phyloP scores from a whole-genome alignment of 2,329 filamentous ascomycete species.

The Zelopaecilomyces penicillatus region DNA sequence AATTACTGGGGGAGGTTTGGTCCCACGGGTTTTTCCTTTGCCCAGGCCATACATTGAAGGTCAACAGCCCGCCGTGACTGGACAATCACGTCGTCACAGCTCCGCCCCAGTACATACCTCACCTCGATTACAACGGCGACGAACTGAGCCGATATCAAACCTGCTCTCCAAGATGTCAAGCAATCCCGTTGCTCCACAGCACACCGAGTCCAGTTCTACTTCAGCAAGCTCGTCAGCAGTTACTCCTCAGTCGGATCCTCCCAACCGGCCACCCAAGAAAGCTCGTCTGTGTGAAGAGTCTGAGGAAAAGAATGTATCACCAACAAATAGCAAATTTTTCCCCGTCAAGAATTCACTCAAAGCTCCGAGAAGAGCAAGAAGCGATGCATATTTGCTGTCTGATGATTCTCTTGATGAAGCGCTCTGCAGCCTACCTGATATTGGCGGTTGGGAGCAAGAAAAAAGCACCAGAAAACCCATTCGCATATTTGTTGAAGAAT shows the following conservation, averaged over 20 bases:
- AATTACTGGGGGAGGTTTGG: slow-evolving; percentile 40
- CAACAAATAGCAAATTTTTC: slow-evolving; percentile 49
- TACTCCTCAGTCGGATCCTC: slow-evolving; percentile 14
- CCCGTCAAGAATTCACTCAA: slow-evolving; percentile 20
- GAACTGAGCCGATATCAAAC: slow-evolving; percentile 43
- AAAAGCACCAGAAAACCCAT: slow-evolving; percentile 29
- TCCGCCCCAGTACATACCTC: slow-evolving; percentile 21
- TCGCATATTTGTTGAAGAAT: slow-evolving; percentile 30
- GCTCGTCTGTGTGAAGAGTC: slow-evolving; percentile 43
- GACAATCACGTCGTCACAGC: slow-evolving; percentile 8
- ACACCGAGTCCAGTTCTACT: slow-evolving; percentile 9
- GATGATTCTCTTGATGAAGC: slow-evolving; percentile 51
- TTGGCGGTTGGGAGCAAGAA: slow-evolving; percentile 37
- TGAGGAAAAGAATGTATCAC: slow-evolving; percentile 22
- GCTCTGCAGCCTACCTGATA: slow-evolving; percentile 41
- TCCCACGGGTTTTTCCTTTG: slow-evolving; percentile 49
- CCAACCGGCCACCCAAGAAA: slow-evolving; percentile 46
- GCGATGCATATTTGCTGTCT: slow-evolving; percentile 40
- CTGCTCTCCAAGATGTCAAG: slow-evolving; percentile 26
- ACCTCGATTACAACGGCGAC: slow-evolving; percentile 37
- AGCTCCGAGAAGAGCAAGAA: slow-evolving; percentile 21
- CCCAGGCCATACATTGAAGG: slow-evolving; percentile 48
- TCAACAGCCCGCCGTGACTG: slow-evolving; percentile 10
- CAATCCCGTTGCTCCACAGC: slow-evolving; percentile 13
- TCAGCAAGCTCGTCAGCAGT: slow-evolving; percentile 7